Evolutionary conservation across 2,329 filamentous ascomycete species (phyloP).

Genomic region (Botrytis paeoniae): DNA sequence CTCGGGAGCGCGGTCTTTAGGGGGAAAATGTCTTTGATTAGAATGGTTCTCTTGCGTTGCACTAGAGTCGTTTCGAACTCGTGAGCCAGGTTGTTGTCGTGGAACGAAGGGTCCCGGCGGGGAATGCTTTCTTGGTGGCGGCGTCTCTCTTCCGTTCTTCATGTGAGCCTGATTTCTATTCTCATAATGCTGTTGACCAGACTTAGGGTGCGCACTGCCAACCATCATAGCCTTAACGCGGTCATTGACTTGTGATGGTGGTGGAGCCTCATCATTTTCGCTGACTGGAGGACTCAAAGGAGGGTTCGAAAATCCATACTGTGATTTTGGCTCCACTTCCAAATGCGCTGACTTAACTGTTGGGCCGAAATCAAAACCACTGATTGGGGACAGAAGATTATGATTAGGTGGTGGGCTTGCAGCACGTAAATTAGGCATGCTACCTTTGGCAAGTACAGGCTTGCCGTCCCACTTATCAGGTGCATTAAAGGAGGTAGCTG

Average conservation of each 20-base stretch:
- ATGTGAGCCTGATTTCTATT: slow-evolving; percentile 77
- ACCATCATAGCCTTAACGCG: slow-evolving; percentile 77
- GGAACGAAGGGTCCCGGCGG: slow-evolving; percentile 31
- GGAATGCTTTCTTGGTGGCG: slow-evolving; percentile 40
- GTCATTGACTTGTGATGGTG: slow-evolving; percentile 72
- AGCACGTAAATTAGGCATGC: slow-evolving; percentile 66
- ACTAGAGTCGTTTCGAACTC: slow-evolving; percentile 47
- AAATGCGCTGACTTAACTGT: slow-evolving; percentile 35
- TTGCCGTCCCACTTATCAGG: slow-evolving; percentile 50
- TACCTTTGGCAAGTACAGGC: slow-evolving; percentile 54
- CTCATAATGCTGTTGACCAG: slow-evolving; percentile 75
- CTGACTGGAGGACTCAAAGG: slow-evolving; percentile 68
- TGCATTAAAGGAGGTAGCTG: slow-evolving; percentile 39
- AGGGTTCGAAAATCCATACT: slow-evolving; percentile 45
- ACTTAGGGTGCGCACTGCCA: slow-evolving; percentile 65
- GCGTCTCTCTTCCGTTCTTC: slow-evolving; percentile 68
- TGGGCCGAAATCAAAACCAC: slow-evolving; percentile 39
- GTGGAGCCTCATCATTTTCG: slow-evolving; percentile 65
- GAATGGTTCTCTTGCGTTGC: slow-evolving; percentile 44
- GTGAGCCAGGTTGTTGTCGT: slow-evolving; percentile 38
- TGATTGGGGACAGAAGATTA: slow-evolving; percentile 42
- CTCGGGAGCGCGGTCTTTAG: slow-evolving; percentile 30
- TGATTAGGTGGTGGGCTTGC: slow-evolving; percentile 44
- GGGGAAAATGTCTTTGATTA: slow-evolving; percentile 45
- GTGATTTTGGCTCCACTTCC: slow-evolving; percentile 37